Conservation (phyloP, 306 rosid genomes). For the Alnus glutinosa region DNA sequence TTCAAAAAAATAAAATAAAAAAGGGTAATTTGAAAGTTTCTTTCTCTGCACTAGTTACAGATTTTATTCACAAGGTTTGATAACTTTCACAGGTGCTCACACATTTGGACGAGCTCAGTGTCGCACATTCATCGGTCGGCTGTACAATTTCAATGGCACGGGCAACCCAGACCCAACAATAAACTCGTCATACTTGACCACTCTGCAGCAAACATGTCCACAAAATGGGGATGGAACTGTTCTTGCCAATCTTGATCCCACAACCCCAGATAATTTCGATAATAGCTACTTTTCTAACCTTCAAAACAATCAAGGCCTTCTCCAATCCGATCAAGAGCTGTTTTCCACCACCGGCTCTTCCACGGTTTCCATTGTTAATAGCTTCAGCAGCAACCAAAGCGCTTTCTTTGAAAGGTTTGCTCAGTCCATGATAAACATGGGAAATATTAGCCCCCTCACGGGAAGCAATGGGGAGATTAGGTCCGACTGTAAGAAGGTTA, state of each 20-base stretch:
- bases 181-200: constrained; percentile 46
- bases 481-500: constrained; percentile 58
- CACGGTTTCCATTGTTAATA: constrained; percentile 52
- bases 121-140: constrained; percentile 39
- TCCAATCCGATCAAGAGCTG: constrained; percentile 57
- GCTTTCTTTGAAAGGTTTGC: constrained; percentile 61
- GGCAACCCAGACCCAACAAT: constrained; percentile 62
- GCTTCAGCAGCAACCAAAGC: constrained; percentile 46
- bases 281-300: constrained; percentile 57
- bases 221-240: constrained; percentile 44
- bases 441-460: constrained; percentile 56
- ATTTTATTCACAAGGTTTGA: neutral
- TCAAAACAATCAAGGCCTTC: constrained; percentile 45
- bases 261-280: constrained; percentile 47
- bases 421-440: constrained; percentile 75
- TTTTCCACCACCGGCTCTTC: constrained; percentile 50
- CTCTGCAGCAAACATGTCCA: constrained; percentile 60
- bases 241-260: constrained; percentile 50
- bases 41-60: neutral
- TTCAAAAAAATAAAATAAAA: too few species aligned
- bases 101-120: constrained; percentile 75
- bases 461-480: constrained; percentile 63
- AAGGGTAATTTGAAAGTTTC: too few species aligned
- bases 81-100: constrained; percentile 57
- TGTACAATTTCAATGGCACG: constrained; percentile 47